Conservation (phyloP, 768 basidiomycete genomes). For the Naganishia friedmannii region DNA sequence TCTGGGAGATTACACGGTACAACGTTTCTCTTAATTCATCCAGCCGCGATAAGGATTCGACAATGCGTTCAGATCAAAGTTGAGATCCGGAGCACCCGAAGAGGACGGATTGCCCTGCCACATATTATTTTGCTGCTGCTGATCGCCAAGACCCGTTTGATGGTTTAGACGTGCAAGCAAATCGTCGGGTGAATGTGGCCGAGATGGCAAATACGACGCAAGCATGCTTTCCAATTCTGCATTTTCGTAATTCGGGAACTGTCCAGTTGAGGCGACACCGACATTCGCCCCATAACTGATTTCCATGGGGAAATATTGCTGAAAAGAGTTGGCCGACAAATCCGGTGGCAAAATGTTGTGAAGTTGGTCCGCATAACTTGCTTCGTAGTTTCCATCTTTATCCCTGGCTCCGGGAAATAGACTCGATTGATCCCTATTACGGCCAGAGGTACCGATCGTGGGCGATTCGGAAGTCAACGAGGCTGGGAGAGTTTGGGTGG, state of each 20-base stretch:
- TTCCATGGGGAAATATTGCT: constrained; percentile 36
- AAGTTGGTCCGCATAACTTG: neutral
- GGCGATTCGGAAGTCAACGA: constrained; percentile 27
- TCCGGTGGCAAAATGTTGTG: constrained; percentile 12
- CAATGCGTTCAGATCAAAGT: constrained; percentile 25
- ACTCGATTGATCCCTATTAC: neutral
- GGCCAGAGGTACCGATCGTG: neutral
- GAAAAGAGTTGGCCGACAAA: constrained; percentile 10
- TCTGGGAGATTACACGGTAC: neutral
- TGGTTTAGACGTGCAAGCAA: constrained; percentile 1
- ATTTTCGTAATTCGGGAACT: constrained; percentile 35
- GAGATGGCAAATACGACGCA: constrained; percentile 40
- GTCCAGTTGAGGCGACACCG: constrained; percentile 21
- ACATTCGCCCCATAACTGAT: constrained; percentile 30
- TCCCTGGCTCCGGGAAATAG: neutral
- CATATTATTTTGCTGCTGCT: constrained; percentile 2
- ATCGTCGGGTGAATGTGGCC: constrained; percentile 18
- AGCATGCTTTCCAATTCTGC: constrained; percentile 44
- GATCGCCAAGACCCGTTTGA: constrained; percentile 4
- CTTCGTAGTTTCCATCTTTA: constrained; percentile 10
- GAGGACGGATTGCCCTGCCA: constrained; percentile 24
- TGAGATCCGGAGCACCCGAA: constrained; percentile 1
- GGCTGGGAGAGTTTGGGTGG: constrained; percentile 32
- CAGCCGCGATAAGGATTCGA: constrained; percentile 30
- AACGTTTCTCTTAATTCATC: constrained; percentile 21